phyloP scores from a whole-genome alignment of 257 asterid genomes.

The Gynochthodes officinalis region DNA sequence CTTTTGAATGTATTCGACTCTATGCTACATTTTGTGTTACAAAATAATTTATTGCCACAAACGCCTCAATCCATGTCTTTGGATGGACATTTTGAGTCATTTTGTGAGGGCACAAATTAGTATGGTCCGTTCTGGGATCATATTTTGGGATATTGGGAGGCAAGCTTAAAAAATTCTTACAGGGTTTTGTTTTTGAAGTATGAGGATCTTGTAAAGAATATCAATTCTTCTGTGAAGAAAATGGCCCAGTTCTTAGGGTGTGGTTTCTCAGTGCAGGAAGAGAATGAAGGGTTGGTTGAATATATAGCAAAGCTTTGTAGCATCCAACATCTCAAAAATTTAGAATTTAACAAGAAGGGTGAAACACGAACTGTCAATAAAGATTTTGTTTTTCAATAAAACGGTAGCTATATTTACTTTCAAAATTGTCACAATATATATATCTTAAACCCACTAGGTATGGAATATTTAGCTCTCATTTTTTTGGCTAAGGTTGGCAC shows the following conservation, averaged over 20 bases:
- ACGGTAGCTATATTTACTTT: too few relatives aligned
- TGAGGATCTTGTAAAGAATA: not conserved
- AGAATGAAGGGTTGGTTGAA: not conserved
- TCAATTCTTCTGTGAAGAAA: not conserved
- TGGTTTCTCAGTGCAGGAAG: not conserved
- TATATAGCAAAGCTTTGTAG: not conserved
- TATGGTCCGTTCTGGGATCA: not conserved
- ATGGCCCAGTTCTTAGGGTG: not conserved
- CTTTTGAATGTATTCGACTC: not conserved
- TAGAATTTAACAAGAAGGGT: not conserved
- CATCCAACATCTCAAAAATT: not conserved
- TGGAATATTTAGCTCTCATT: too few relatives aligned
- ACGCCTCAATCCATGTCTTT: too few relatives aligned
- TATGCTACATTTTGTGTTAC: not conserved
- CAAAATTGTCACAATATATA: too few relatives aligned
- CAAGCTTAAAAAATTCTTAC: not conserved
- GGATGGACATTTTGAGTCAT: not conserved
- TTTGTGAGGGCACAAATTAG: not conserved
- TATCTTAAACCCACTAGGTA: too few relatives aligned
- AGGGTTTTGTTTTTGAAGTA: not conserved
- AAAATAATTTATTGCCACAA: not conserved
- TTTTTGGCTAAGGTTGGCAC: too few relatives aligned
- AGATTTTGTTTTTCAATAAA: too few relatives aligned
- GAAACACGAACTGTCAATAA: too few relatives aligned
- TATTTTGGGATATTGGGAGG: conserved; percentile 1